A percentile compares a stretch with the other conserved stretches of the same genome.
Conservation (phyloP, 371 early-diverging fungal genomes). For the Polyrhizophydium stewartii region DNA sequence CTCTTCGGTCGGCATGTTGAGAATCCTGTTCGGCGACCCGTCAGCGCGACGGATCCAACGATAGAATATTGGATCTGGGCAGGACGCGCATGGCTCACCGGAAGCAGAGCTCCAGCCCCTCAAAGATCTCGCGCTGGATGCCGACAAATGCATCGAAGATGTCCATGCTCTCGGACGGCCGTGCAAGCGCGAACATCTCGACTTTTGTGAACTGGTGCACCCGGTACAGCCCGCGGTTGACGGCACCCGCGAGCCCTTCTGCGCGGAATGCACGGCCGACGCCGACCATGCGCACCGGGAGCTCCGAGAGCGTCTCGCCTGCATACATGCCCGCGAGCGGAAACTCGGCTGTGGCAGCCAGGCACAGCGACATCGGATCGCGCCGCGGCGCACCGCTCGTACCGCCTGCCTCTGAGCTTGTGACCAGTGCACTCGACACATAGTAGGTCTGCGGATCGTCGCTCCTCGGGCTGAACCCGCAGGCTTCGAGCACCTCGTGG, state of each 20-base stretch:
- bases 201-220: constrained; percentile 95
- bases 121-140: constrained; percentile 74
- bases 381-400: constrained; percentile 7
- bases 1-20: constrained; percentile 92
- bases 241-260: constrained; percentile 83
- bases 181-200: constrained; percentile 79
- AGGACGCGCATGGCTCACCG: constrained; percentile 44
- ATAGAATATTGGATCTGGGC: too few species aligned
- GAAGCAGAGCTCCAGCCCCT: constrained; percentile 76
- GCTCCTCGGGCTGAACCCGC: constrained; percentile 83
- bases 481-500: constrained; percentile 74
- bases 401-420: neutral
- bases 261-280: constrained; percentile 84
- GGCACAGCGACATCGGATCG: constrained; percentile 51
- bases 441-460: constrained; percentile 77
- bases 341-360: constrained; percentile 91
- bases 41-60: constrained; percentile 1
- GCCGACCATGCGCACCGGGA: constrained; percentile 74
- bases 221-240: constrained; percentile 84
- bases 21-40: constrained; percentile 58
- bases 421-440: constrained; percentile 9
- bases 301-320: constrained; percentile 45
- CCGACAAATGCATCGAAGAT: constrained; percentile 66
- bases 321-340: constrained; percentile 84
- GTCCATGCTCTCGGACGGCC: constrained; percentile 57